These are phyloP conservation scores for Globisporangium polare DNA, from an alignment of 352 stramenopile species.

Conservation along the genomic window DNA sequence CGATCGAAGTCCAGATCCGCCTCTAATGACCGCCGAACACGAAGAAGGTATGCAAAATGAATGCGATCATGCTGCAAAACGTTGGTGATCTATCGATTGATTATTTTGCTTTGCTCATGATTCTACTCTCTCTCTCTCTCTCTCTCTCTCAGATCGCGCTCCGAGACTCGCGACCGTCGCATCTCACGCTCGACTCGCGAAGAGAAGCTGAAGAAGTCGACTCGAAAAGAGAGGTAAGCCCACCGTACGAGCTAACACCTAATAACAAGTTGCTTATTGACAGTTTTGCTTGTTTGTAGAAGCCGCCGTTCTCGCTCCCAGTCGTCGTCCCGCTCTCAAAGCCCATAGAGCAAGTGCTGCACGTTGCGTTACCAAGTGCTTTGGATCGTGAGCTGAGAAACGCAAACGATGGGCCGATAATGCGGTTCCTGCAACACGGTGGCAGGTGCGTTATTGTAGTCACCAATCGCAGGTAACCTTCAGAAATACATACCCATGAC, in stretches of 20 bases:
- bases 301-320: slow-evolving; percentile 1
- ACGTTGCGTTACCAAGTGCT: not conserved
- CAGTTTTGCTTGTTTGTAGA: not conserved
- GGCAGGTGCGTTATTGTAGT: slow-evolving; percentile 4
- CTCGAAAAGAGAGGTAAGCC: slow-evolving; percentile 1
- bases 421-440: not conserved
- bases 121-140: not conserved
- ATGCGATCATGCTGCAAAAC: too few species aligned
- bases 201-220: slow-evolving; percentile 5
- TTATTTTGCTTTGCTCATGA: not conserved
- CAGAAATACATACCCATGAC: slow-evolving; percentile 7
- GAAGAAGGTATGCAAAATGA: slow-evolving; percentile 4
- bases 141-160: slow-evolving; percentile 6
- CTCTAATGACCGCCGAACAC: slow-evolving; percentile 5
- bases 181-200: slow-evolving; percentile 20
- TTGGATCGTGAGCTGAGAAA: not conserved
- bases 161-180: slow-evolving; percentile 1
- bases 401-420: not conserved
- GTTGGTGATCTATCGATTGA: not conserved
- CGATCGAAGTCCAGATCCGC: slow-evolving; percentile 15
- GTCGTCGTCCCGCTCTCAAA: slow-evolving; percentile 6
- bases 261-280: too few species aligned
- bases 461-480: not conserved
- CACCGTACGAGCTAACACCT: too few species aligned
- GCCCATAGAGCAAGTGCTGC: not conserved